Evolutionary conservation across 2,329 filamentous ascomycete genomes (phyloP), one percentile per base, ranked within the genome.

Genomic region (Pseudogymnoascus sp.): DNA sequence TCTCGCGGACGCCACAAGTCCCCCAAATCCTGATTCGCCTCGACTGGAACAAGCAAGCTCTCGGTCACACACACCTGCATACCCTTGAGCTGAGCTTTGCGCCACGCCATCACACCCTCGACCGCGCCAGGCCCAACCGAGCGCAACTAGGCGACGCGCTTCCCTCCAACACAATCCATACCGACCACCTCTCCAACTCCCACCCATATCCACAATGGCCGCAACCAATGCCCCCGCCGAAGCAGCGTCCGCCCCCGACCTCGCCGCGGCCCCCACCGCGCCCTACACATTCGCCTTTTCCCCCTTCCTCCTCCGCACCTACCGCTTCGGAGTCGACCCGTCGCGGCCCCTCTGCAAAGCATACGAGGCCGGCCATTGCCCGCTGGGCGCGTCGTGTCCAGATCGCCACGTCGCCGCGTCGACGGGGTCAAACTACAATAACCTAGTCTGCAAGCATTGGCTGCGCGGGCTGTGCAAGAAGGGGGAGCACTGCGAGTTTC

Each of bases 381-480:
- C 93, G 0, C 83, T 93, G 66, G 93, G 93, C 40, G 86, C 88
- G 66, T 82, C 85, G 63, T 97, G 95, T 75, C 86, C 91, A 1
- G 92, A 97, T 76, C 89, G 91, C 61, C 93, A 97, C 79, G 69
- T 68, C 69, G 72, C 70, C 76, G 80, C 66, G 10, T 67, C 67
- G 44, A 70, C 63, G 14, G 66, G 65, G 21, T 79, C 79, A 42
- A 86, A 86, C 35, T 88, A 88, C 74, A 90, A 88, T 78, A 89
- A 84, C 73, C 86, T 97, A 14, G 93, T 99, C 65, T 99, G 95
- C 86, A 99, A 99, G 80, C 95, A 97, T 81, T 97, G 95, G 87
- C 86, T 97, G 72, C 90, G 96, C 68, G 93, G 93, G 0, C 85
- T 99, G 19, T 99, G 95, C 82, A 99, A 99, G 75, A 97, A 97